Base-by-base conservation (phyloP, 148 eudicot species). In the Chenopodium suecicum region DNA sequence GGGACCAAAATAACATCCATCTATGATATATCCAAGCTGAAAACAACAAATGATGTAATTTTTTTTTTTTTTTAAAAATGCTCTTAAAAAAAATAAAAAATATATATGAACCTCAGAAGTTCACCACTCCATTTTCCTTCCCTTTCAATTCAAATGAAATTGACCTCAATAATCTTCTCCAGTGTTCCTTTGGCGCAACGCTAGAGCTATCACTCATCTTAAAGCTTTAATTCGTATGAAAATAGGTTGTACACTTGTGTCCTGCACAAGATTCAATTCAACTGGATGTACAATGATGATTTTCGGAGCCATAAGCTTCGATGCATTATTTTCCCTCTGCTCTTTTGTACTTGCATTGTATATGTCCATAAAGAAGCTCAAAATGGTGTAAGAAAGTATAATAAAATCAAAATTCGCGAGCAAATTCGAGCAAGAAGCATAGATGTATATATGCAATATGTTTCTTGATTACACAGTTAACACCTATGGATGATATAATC, bases 401-500 rank as follows among this genome's bases (percentile, higher is more conserved):
- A 52, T 29, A 64, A 7, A 44, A 41, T 7, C 13, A 27, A 17
- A 9, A 48, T 44, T 47, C 0, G 3, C 29, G 9, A 77, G n/a
- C 17, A 37, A 67, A 16, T 14, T 47, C 14, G 1, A 68, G 29
- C 74, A 48, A 48, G 37, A 67, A 44, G 10, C 27, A 19, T 78
- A 25, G 34, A 44, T 67, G 22, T 77, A 62, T 63, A 79, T 69
- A 79, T 79, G 74, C 81, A 79, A 31, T 58, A 52, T 46, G 65
- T 50, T 78, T 17, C 44, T 52, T 17, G 23, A 46, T 22, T 67
- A 62, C 50, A 41, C 44, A 41, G 44, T 69, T 56, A 50, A 52
- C 64, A 79, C 31, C 75, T 5, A 41, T 60, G 44, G 34, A 71
- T 5, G 22, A 23, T 44, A 25, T 2, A 56, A 32, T 31, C 27